A percentile compares a stretch with the other conserved stretches of the same genome.
Conservation (phyloP, 331 rosid genomes). For the Cucumis variabilis region DNA sequence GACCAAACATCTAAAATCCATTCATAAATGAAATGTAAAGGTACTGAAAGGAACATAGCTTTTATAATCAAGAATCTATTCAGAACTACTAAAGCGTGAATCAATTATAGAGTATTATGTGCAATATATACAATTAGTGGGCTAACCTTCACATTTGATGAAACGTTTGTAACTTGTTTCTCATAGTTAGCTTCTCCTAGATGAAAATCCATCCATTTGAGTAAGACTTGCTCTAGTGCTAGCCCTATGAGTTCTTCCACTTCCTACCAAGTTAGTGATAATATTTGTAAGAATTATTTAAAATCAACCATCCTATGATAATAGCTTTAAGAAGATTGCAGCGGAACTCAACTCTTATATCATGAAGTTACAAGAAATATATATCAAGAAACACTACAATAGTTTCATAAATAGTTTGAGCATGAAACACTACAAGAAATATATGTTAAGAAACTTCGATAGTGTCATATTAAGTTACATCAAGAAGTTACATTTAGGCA, state of each 20-base stretch:
- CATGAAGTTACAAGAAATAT: neutral
- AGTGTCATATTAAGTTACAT: too few species aligned
- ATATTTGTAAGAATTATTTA: slow-evolving; percentile 23
- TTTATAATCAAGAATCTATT: neutral
- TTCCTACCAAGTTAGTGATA: slow-evolving; percentile 60
- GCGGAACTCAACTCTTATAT: neutral
- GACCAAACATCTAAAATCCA: neutral
- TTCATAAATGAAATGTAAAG: neutral
- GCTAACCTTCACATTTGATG: slow-evolving; percentile 87
- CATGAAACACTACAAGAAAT: too few species aligned
- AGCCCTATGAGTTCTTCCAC: slow-evolving; percentile 97
- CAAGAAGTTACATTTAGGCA: too few species aligned
- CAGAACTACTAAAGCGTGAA: neutral
- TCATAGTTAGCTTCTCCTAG: slow-evolving; percentile 90
- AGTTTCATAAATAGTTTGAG: too few species aligned
- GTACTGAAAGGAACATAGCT: neutral
- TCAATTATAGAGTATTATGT: neutral
- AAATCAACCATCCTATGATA: neutral
- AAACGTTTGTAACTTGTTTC: slow-evolving; percentile 95
- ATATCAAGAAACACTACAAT: too few species aligned
- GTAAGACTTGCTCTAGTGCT: slow-evolving; percentile 89
- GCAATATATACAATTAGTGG: neutral
- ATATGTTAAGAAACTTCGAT: too few species aligned
- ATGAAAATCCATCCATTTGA: slow-evolving; percentile 99
- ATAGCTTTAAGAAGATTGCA: neutral